These are phyloP conservation scores for Pythium dissimile DNA, from an alignment of 352 stramenopile species.

Conservation along the genomic window DNA sequence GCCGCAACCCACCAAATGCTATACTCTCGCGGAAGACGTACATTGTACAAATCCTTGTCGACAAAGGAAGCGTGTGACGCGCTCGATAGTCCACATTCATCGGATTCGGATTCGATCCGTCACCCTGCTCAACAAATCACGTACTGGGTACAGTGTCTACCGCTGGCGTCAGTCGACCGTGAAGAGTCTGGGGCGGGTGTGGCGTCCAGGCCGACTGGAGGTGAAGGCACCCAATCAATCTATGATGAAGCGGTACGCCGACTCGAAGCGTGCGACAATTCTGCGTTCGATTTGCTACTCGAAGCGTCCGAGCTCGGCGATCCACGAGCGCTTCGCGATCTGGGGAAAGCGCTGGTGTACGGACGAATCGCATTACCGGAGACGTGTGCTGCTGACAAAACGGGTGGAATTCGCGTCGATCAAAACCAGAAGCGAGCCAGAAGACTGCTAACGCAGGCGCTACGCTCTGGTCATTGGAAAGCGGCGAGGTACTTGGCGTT, in stretches of 20 bases:
- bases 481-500: conserved; percentile 5
- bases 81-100: not conserved
- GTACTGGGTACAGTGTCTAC: conserved; percentile 31
- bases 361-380: conserved; percentile 9
- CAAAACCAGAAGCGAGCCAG: not conserved
- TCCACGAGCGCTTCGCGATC: not conserved
- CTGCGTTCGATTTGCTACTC: conserved; percentile 11
- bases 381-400: conserved; percentile 1
- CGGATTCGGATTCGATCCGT: not conserved
- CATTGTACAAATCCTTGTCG: not conserved
- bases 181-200: not conserved
- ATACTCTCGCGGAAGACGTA: conserved; percentile 17
- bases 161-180: not conserved
- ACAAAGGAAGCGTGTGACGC: not conserved
- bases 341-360: conserved; percentile 12
- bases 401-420: conserved; percentile 6
- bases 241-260: conserved; percentile 5
- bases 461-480: not conserved
- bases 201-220: no score
- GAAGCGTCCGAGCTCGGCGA: conserved; percentile 19
- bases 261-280: not conserved
- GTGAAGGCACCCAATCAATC: not conserved
- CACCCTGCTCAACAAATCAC: conserved; percentile 30
- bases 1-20: conserved; percentile 23
- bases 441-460: not conserved